phyloP scores from a whole-genome alignment of 495 filamentous ascomycete genomes.

The Elasticomyces elasticus region DNA sequence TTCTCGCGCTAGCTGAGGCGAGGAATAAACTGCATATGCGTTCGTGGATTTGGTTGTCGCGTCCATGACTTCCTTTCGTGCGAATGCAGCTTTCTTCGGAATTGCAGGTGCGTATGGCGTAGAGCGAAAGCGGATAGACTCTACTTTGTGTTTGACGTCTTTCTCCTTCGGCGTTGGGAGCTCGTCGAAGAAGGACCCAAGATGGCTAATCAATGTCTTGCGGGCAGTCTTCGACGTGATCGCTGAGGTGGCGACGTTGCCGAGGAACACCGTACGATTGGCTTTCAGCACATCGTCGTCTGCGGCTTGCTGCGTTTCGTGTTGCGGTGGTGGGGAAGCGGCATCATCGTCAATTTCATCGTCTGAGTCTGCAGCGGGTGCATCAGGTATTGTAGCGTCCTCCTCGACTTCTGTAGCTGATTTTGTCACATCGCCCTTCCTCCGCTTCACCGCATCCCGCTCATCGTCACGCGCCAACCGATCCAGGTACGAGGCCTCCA shows the following conservation, averaged over 20 bases:
- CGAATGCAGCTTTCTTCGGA: conserved; percentile 84
- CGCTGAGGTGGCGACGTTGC: conserved; percentile 74
- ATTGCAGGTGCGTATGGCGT: conserved; percentile 70
- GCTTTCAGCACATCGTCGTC: conserved; percentile 67
- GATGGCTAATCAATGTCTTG: conserved; percentile 63
- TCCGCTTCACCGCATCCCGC: conserved; percentile 41
- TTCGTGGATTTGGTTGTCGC: conserved; percentile 88
- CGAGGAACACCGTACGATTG: conserved; percentile 81
- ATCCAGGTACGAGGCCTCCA: conserved; percentile 74
- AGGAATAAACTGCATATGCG: conserved; percentile 82
- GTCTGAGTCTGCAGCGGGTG: conserved; percentile 13
- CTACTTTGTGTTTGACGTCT: conserved; percentile 36
- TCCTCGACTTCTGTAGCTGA: conserved; percentile 21
- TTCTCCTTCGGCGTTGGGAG: conserved; percentile 32
- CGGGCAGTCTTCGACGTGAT: conserved; percentile 72
- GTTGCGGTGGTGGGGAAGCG: conserved; percentile 39
- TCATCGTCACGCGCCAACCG: conserved; percentile 52
- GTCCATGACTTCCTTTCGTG: conserved; percentile 68
- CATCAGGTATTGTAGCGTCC: conserved; percentile 6
- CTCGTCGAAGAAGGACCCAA: conserved; percentile 42
- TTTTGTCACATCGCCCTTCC: conserved; percentile 31
- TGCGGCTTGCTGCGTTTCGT: conserved; percentile 43
- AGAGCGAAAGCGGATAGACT: conserved; percentile 88
- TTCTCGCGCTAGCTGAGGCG: conserved; percentile 58
- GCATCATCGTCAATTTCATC: conserved; percentile 28